phyloP scores from a whole-genome alignment of 2,329 filamentous ascomycete species.

The Aspergillus japonicus region DNA sequence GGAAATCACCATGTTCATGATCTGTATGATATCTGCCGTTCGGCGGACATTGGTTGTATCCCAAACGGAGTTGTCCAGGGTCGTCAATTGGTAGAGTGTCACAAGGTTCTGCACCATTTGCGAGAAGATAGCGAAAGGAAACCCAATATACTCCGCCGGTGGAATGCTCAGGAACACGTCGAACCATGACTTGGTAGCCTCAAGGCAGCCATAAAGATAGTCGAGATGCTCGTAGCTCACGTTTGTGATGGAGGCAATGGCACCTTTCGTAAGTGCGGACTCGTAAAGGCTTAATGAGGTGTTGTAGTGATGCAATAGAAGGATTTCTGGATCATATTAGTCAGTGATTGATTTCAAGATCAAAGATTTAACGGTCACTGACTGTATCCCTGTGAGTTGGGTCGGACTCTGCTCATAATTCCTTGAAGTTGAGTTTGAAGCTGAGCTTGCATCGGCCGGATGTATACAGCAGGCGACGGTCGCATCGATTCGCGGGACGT shows the following conservation, averaged over 20 bases:
- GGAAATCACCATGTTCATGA: slow-evolving; percentile 2
- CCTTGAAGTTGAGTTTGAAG: neutral
- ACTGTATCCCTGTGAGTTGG: slow-evolving; percentile 2
- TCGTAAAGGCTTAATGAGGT: slow-evolving; percentile 9
- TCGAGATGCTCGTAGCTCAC: slow-evolving; percentile 2
- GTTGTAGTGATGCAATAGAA: slow-evolving; percentile 10
- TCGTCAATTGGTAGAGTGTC: slow-evolving; percentile 10
- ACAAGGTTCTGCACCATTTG: slow-evolving; percentile 12
- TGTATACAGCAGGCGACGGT: slow-evolving; percentile 6
- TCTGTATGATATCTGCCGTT: slow-evolving; percentile 4
- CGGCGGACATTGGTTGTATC: slow-evolving; percentile 7
- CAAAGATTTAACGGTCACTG: neutral
- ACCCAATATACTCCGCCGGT: slow-evolving; percentile 1
- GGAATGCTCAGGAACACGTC: slow-evolving; percentile 10
- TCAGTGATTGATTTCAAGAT: neutral
- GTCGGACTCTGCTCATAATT: neutral
- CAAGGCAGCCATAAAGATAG: slow-evolving; percentile 10
- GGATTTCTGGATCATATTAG: neutral
- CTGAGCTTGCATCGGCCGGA: slow-evolving; percentile 10
- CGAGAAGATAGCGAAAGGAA: slow-evolving; percentile 5
- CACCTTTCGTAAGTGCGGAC: neutral
- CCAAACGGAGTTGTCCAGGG: slow-evolving; percentile 7
- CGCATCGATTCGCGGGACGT: neutral
- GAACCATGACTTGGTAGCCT: slow-evolving; percentile 14
- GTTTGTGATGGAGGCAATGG: neutral